Base-by-base conservation (phyloP, 129 eudicot genomes). In the Helianthus tuberosus region DNA sequence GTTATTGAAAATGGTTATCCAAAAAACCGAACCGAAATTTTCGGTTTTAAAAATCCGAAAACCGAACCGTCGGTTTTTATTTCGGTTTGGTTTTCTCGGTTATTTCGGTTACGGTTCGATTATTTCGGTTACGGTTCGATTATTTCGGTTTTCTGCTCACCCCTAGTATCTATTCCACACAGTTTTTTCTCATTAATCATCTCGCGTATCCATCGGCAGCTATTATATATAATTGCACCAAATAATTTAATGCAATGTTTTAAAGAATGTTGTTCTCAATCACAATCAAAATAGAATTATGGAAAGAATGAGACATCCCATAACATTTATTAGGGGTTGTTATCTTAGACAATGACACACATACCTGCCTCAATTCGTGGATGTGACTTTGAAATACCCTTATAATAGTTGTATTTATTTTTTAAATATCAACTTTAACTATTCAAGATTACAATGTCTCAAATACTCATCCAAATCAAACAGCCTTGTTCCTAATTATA, bases 271-370 rank as follows among this genome's bases (percentile, higher is more conserved):
- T 23, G 38, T 63, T 70, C 54, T 20, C 23, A 20, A 20, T 20
- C 23, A 20, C 23, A 20, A 20, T 20, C 23, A 20, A 20, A 20
- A 20, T 20, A 20, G 23, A 20, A 20, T 20, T 29, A 36, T 71
- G 35, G 6, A 53, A 57, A 32, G 43, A 78, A 39, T 23, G 57
- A 71, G 59, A 53, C 72, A 68, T 29, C 23, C 14, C 23, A 20
- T 20, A 20, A 20, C 23, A 20, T 20, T 20, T 20, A 20, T 20
- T 53, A 11, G 61, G 29, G 27, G 60, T 71, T 52, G 61, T n/a
- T 78, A 27, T 64, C 53, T 63, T 64, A 52, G 77, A 71, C 66
- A 71, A 71, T 64, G 73, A 71, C 77, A 46, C 29, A 63, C 16
- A 35, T 46, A 64, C 23, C 23, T 20, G 23, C 23, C 23, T 20